Base-by-base conservation (phyloP, 768 basidiomycete species). In the Terana coerulea region DNA sequence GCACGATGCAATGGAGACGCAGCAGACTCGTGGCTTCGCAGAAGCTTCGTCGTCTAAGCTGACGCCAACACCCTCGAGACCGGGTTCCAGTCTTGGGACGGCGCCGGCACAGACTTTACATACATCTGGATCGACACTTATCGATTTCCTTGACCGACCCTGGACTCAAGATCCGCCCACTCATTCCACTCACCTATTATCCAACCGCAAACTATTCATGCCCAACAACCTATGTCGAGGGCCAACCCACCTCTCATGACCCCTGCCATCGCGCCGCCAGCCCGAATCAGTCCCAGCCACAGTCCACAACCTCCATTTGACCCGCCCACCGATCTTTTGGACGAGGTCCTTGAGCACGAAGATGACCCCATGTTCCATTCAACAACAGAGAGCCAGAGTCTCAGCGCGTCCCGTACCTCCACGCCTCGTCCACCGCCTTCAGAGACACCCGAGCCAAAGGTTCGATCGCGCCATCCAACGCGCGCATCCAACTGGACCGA, bases 271-370 rank as follows among this genome's bases (percentile, higher is more conserved):
- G 12, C 28, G n/a, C 11, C 8, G 10, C 33, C 6, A 26, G 11
- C 46, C 29, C 8, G 11, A 8, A 34, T 8, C 8, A 11, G 33
- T 15, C 22, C 14, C 35, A 6, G 8, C 49, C 49, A 9, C 47
- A 9, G n/a, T n/a, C n/a, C n/a, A n/a, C n/a, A n/a, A n/a, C n/a
- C n/a, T n/a, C n/a, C n/a, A n/a, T n/a, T n/a, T 14, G 24, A 25
- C 7, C 26, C 44, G 24, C 24, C 22, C 4, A 25, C 10, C n/a
- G 72, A 67, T 22, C 68, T 88, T 4, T 67, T 89, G 46, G 77
- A 84, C 42, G 86, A 90, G 60, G 64, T 89, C 29, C 61, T 88
- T 28, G 61, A 74, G 52, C 79, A 86, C 52, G 77, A 88, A 63
- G 83, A 88, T 46, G 84, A 89, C 62, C 86, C 85, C 2, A 63